A percentile compares a stretch with the other conserved stretches of the same genome.
Conservation (phyloP, 1,284 basidiomycete species). For the Hemileccinum hortonii region DNA sequence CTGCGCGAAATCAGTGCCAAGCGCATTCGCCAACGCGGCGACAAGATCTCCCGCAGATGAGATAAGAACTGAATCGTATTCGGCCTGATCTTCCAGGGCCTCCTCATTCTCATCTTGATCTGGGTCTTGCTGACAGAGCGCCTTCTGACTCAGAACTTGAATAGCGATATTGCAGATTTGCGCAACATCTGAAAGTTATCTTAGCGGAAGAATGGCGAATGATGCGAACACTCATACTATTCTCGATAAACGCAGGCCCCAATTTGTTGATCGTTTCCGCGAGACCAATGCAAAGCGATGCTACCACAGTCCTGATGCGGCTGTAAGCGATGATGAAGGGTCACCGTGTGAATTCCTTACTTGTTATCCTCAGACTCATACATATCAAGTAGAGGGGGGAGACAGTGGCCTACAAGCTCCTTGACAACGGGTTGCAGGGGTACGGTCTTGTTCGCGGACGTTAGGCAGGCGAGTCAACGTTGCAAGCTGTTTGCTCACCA, state of each 20-base stretch:
- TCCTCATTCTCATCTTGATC: slow-evolving; percentile 89
- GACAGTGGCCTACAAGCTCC: slow-evolving; percentile 76
- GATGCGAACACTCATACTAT: slow-evolving; percentile 45
- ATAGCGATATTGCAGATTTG: slow-evolving; percentile 76
- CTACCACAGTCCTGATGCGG: slow-evolving; percentile 78
- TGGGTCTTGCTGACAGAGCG: slow-evolving; percentile 93
- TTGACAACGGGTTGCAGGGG: slow-evolving; percentile 78
- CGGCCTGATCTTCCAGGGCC: slow-evolving; percentile 82
- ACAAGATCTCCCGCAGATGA: slow-evolving; percentile 95
- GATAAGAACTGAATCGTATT: slow-evolving; percentile 96
- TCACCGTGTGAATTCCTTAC: slow-evolving; percentile 54
- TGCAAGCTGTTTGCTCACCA: slow-evolving; percentile 44
- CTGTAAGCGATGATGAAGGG: slow-evolving; percentile 14
- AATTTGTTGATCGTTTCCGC: slow-evolving; percentile 90
- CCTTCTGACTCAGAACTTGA: slow-evolving; percentile 89
- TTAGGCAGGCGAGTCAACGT: slow-evolving; percentile 1
- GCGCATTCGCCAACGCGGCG: slow-evolving; percentile 82
- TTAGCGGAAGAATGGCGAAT: slow-evolving; percentile 4
- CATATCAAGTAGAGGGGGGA: slow-evolving; percentile 82
- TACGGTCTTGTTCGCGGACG: slow-evolving; percentile 17
- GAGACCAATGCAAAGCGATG: slow-evolving; percentile 82
- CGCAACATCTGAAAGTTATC: slow-evolving; percentile 63
- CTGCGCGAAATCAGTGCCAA: slow-evolving; percentile 84
- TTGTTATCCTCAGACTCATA: slow-evolving; percentile 97
- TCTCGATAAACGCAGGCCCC: slow-evolving; percentile 81